Evolutionary conservation across 1,284 basidiomycete genomes (phyloP), one percentile per base, ranked within the genome.

Genomic region (Trichosporon sp.): DNA sequence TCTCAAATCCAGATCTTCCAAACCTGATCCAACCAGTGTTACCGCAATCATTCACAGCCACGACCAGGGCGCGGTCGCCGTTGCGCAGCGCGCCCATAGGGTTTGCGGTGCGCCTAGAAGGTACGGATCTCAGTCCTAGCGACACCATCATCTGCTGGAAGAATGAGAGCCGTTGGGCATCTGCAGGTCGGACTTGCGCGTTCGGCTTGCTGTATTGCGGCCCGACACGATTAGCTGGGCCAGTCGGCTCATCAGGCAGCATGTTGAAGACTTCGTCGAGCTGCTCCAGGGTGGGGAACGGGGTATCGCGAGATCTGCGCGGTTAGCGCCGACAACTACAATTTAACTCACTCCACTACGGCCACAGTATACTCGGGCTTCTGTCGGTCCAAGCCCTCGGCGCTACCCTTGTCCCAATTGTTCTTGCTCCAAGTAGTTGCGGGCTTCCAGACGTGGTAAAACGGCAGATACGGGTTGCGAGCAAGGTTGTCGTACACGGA

Each of bases 401-500:
- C 63, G 43, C 76, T 78, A 1, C 81, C 83, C n/a, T 76, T 76
- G 56, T 84, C 83, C 83, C 83, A 84, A 32, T 76, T 79, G 1
- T 72, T 71, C 65, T 81, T 81, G 7, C 79, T 80, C 81, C 82
- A 97, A 7, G 90, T 86, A 0, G 94, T 93, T 2, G 88, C 88
- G 1, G 96, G 96, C 78, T 97, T 96, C 87, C 96, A 98, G 3
- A 96, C 87, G 80, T 98, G 91, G 84, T 88, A 99, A 85, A 97
- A 98, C 21, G 92, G 87, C 66, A 89, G 86, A 81, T 95, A 97
- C 0, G 91, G 91, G 19, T 91, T 90, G 1, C 76, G 70, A 64
- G 69, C 73, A 1, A 83, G 74, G n/a, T 72, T 59, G 19, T 71
- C 70, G 69, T 79, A 80, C 70, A 72, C 56, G 56, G 74, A 51